Evolutionary conservation across 192 early-diverging fungal genomes (phyloP).

Genomic region (Phycomyces blakesleeanus): DNA sequence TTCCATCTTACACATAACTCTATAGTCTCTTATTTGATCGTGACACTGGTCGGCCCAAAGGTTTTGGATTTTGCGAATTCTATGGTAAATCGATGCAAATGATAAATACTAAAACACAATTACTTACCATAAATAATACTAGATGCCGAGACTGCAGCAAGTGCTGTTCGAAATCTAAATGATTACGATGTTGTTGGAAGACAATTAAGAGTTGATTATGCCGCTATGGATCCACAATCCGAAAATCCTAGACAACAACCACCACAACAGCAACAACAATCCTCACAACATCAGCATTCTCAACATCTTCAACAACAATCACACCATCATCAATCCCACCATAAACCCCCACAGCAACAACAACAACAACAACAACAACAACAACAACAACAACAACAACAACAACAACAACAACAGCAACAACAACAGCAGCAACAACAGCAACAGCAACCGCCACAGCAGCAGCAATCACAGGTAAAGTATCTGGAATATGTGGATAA

Average conservation of each 20-base stretch:
- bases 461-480: background rate
- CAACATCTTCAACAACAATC: conserved; percentile 18
- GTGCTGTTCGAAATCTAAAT: conserved; percentile 91
- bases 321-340: conserved; percentile 10
- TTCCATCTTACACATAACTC: conserved; percentile 16
- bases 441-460: background rate
- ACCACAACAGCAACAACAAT: conserved; percentile 6
- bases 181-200: conserved; percentile 87
- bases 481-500: background rate
- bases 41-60: conserved; percentile 82
- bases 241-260: conserved; percentile 14
- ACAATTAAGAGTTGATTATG: conserved; percentile 88
- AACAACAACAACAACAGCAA: conserved; percentile 13
- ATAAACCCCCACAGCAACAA: conserved; percentile 10
- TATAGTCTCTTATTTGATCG: conserved; percentile 86
- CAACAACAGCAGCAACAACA: background rate
- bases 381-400: background rate
- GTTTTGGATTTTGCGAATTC: conserved; percentile 94
- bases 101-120: background rate
- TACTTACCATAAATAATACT: conserved; percentile 7
- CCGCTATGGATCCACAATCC: conserved; percentile 66
- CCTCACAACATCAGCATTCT: background rate
- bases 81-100: conserved; percentile 44
- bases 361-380: conserved; percentile 6
- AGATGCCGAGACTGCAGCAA: conserved; percentile 89